Base-by-base conservation (phyloP, 306 rosid genomes). In the Luffa acutangula region DNA sequence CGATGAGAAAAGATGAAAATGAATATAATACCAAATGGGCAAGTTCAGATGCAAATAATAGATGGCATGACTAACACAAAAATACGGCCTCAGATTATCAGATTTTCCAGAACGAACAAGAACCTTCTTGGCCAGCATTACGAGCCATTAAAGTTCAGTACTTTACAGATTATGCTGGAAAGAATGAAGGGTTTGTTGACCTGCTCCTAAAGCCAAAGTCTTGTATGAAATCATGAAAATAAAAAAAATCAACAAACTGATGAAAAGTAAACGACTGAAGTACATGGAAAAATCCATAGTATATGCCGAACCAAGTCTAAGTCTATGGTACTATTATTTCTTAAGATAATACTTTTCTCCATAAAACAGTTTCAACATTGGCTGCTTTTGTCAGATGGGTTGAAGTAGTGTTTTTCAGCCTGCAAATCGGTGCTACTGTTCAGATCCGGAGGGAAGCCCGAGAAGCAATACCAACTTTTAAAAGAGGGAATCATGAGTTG, bases 1-100 rank as follows among this genome's bases (percentile, higher is more conserved):
- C 14, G 74, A 83, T 87, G 63, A 90, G 86, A 56, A 63, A 66
- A 53, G 73, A 53, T 45, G 9, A 65, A 21, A 58, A n/a, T 56
- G 63, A 58, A 63, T 31, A 58, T 77, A 59, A 43, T 6, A 65
- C 33, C 42, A 31, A 63, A 45, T 46, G 39, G n/a, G 73, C 53
- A 59, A 59, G 49, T 60, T 41, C 42, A 78, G 18, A 64, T 64
- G 31, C 49, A 41, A 49, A 65, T 49, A 49, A 65, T 49, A 34
- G 80, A 69, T 70, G 3, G 9, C 52, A 43, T n/a, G 3, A 42
- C 37, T n/a, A 42, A 43, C 39, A 9, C 34, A 42, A 12, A 45
- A 70, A 45, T 12, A n/a, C 36, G 20, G 10, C n/a, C 18, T 45
- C 9, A 42, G 5, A 20, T 20, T 12, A 45, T 20, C 2, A 71